Conservation (phyloP, 345 rosid genomes). For the Nephelium lappaceum region DNA sequence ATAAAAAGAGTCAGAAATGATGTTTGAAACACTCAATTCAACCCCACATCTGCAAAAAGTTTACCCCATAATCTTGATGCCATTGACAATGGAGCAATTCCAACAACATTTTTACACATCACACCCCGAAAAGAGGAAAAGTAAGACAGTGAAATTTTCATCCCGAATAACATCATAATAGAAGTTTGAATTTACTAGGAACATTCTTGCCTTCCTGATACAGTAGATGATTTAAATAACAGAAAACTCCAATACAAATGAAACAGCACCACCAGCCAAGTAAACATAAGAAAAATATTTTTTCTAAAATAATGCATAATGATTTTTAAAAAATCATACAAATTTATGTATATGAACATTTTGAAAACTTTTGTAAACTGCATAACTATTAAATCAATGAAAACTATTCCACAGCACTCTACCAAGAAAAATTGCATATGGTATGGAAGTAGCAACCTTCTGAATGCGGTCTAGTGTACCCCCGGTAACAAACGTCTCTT, state of each 20-base stretch:
- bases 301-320: background rate
- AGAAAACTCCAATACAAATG: background rate
- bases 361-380: background rate
- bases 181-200: background rate
- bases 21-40: too few species aligned
- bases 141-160: too few species aligned
- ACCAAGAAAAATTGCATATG: background rate
- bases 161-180: too few species aligned
- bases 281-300: background rate
- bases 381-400: slow-evolving; percentile 11
- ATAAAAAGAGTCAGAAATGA: too few species aligned
- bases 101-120: too few species aligned
- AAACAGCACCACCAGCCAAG: slow-evolving; percentile 7
- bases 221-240: background rate
- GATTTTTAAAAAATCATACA: background rate
- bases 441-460: slow-evolving; percentile 55
- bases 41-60: too few species aligned
- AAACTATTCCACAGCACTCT: background rate
- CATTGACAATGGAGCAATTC: too few species aligned
- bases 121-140: background rate
- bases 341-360: background rate
- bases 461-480: slow-evolving; percentile 73
- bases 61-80: too few species aligned
- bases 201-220: background rate
- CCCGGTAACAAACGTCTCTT: slow-evolving; percentile 87